These are phyloP conservation scores for Globisporangium heterothallicum DNA, from an alignment of 352 stramenopile species.

Conservation along the genomic window DNA sequence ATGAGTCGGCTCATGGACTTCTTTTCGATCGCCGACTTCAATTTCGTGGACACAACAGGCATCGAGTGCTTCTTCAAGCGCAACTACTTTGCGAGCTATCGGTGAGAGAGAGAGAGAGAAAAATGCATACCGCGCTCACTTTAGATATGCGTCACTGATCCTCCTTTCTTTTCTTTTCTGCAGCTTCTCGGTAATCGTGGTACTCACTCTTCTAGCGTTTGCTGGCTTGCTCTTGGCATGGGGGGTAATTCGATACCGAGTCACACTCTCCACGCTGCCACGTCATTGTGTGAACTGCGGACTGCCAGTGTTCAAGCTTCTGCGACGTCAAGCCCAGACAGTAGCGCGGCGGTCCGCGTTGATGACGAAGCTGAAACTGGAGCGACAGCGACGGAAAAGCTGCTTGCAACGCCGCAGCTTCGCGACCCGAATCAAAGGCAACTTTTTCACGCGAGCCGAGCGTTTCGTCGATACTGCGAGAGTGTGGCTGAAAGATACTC, in stretches of 20 bases:
- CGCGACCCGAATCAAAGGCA: slow-evolving; percentile 22
- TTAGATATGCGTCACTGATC: background rate
- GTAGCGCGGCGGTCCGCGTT: slow-evolving; percentile 29
- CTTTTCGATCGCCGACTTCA: slow-evolving; percentile 66
- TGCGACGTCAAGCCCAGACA: slow-evolving; percentile 22
- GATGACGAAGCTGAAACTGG: slow-evolving; percentile 36
- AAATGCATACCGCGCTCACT: too few species aligned
- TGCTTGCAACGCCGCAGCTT: slow-evolving; percentile 15
- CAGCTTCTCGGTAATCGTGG: slow-evolving; percentile 35
- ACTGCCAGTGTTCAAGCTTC: slow-evolving; percentile 47
- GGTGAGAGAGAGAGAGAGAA: slow-evolving; percentile 11
- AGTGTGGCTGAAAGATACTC: slow-evolving; percentile 17
- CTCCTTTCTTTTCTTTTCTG: background rate
- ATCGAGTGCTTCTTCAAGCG: slow-evolving; percentile 60
- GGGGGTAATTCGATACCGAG: slow-evolving; percentile 52
- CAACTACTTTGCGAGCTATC: slow-evolving; percentile 64
- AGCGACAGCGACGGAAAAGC: slow-evolving; percentile 19
- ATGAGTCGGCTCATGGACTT: slow-evolving; percentile 63
- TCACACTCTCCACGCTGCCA: slow-evolving; percentile 44
- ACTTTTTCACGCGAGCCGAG: slow-evolving; percentile 11
- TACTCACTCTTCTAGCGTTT: slow-evolving; percentile 35
- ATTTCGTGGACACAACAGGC: slow-evolving; percentile 54
- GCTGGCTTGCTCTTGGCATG: slow-evolving; percentile 33
- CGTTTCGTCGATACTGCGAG: slow-evolving; percentile 6
- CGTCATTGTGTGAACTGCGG: slow-evolving; percentile 57